These are phyloP conservation scores for Geotrichum cucujoidarum DNA, from an alignment of 1,139 yeast genomes.

Conservation along the genomic window DNA sequence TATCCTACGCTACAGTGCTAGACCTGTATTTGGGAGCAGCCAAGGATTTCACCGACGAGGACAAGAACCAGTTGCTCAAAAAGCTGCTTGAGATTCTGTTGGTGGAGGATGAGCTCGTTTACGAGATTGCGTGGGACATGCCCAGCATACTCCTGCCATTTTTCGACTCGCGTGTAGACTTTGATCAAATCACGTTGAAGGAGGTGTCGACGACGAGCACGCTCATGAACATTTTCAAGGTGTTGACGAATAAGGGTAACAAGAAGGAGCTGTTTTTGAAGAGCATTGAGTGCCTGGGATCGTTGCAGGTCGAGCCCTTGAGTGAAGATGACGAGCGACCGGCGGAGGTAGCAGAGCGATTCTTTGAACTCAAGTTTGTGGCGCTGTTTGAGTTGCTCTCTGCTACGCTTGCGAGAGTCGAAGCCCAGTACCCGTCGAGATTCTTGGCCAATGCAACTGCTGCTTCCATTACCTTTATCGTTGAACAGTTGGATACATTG, in stretches of 20 bases:
- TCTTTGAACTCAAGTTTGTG: conserved; percentile 56
- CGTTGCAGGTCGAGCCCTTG: conserved; percentile 33
- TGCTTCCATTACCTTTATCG: conserved; percentile 49
- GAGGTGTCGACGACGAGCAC: conserved; percentile 27
- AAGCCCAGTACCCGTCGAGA: conserved; percentile 69
- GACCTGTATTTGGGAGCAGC: conserved; percentile 58
- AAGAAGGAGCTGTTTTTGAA: conserved; percentile 74
- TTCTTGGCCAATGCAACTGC: conserved; percentile 64
- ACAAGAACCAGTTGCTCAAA: conserved; percentile 44
- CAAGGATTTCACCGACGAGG: conserved; percentile 43
- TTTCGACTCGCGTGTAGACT: conserved; percentile 26
- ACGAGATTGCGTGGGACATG: conserved; percentile 84
- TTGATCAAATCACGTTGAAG: conserved; percentile 28
- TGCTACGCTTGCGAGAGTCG: conserved; percentile 49
- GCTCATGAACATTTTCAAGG: conserved; percentile 50
- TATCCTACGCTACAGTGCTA: conserved; percentile 66
- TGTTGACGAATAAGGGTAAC: conserved; percentile 62
- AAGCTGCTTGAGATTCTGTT: conserved; percentile 43
- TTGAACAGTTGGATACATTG: conserved; percentile 38
- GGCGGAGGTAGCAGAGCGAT: conserved; percentile 32
- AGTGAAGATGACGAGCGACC: conserved; percentile 15
- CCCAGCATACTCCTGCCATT: conserved; percentile 54
- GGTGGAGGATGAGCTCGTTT: conserved; percentile 42
- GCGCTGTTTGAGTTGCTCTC: conserved; percentile 57
- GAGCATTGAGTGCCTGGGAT: conserved; percentile 55